Evolutionary conservation across 2,329 filamentous ascomycete species (phyloP).

Genomic region (Ophiocordyceps robertsii): DNA sequence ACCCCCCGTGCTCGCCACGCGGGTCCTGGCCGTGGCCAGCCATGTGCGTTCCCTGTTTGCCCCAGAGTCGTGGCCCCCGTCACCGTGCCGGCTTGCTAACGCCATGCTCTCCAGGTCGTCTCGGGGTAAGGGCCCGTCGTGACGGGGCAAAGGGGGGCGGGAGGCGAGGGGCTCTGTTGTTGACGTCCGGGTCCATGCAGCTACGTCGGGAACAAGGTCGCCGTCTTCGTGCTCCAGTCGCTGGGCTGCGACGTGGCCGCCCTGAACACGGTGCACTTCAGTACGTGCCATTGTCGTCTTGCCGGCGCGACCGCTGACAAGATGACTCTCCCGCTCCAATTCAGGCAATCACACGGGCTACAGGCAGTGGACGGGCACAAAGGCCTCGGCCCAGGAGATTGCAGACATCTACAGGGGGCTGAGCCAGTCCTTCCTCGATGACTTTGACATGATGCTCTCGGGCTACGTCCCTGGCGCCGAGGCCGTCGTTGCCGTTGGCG

Average conservation of each 20-base stretch:
- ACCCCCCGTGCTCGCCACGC: conserved; percentile 35
- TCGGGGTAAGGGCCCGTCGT: conserved; percentile 20
- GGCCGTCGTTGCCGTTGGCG: conserved; percentile 70
- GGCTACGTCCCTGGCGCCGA: conserved; percentile 87
- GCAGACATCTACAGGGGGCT: conserved; percentile 73
- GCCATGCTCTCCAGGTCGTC: conserved; percentile 21
- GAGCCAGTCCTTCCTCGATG: conserved; percentile 67
- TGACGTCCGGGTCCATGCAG: conserved; percentile 28
- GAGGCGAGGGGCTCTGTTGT: not conserved
- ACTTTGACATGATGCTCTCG: conserved; percentile 89
- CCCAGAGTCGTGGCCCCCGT: not conserved
- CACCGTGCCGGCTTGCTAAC: not conserved
- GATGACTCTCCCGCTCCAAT: not conserved
- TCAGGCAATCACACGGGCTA: conserved; percentile 93
- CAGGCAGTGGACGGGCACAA: conserved; percentile 73
- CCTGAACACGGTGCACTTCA: conserved; percentile 95
- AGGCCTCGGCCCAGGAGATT: conserved; percentile 71
- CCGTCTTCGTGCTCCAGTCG: conserved; percentile 85
- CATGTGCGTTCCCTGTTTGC: conserved; percentile 55
- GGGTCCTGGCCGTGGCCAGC: conserved; percentile 79
- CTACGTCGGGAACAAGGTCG: conserved; percentile 97
- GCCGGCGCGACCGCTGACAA: not conserved
- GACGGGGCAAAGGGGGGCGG: no score
- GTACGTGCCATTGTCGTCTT: conserved; percentile 36
- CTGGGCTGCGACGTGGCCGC: conserved; percentile 88